These are phyloP conservation scores for Scutellaria galericulata DNA, from an alignment of 257 asterid species.

Conservation along the genomic window DNA sequence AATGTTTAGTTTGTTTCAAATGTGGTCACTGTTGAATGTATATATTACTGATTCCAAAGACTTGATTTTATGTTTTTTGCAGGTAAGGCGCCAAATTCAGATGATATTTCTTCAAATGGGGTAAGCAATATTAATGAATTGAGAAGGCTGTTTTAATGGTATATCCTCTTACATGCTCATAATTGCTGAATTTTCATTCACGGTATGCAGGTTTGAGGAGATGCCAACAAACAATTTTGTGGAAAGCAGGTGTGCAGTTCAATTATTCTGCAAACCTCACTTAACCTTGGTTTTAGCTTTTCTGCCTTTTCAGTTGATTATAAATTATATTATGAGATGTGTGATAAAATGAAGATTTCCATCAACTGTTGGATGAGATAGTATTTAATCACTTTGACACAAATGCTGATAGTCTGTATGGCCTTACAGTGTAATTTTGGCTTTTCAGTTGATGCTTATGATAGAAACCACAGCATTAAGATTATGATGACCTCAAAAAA, in stretches of 20 bases:
- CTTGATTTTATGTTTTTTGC: constrained; percentile 34
- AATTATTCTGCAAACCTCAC: constrained; percentile 3
- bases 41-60: neutral
- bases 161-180: neutral
- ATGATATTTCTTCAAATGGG: constrained; percentile 94
- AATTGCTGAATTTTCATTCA: constrained; percentile 31
- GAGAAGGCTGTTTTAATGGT: constrained; percentile 15
- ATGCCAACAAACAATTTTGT: constrained; percentile 95
- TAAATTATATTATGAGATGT: neutral
- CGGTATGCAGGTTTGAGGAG: constrained; percentile 84
- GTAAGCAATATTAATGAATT: constrained; percentile 44
- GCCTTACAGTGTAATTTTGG: neutral
- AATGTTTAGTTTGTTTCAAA: constrained; percentile 4
- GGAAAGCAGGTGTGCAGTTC: constrained; percentile 77
- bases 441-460: neutral
- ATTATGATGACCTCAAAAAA: neutral
- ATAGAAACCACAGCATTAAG: neutral
- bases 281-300: constrained; percentile 14
- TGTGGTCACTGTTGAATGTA: neutral
- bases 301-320: constrained; percentile 10
- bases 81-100: constrained; percentile 89
- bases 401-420: constrained; percentile 8
- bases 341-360: constrained; percentile 6
- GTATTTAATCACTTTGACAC: constrained; percentile 1
- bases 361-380: constrained; percentile 8